phyloP scores from a whole-genome alignment of 1,284 basidiomycete genomes.

The Rhodotorula sp. region DNA sequence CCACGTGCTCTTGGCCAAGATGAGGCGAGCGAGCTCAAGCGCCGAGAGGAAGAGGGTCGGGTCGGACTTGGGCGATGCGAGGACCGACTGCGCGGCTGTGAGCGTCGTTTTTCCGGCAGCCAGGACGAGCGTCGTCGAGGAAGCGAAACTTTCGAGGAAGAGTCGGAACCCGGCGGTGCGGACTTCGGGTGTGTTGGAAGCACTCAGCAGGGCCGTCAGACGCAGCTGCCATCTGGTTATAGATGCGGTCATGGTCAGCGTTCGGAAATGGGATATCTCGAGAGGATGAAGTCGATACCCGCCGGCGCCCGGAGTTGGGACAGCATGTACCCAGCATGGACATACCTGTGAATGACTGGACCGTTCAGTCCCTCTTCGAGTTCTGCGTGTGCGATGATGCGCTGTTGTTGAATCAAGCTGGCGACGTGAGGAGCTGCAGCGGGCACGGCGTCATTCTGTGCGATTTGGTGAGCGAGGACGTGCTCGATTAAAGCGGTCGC shows the following conservation, averaged over 20 bases:
- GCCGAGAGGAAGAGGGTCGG: constrained; percentile 22
- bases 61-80: constrained; percentile 26
- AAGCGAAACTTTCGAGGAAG: constrained; percentile 22
- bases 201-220: constrained; percentile 21
- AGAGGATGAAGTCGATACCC: neutral
- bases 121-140: constrained; percentile 28
- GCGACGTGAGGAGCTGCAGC: neutral
- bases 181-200: constrained; percentile 14
- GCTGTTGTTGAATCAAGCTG: neutral
- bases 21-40: constrained; percentile 18
- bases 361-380: constrained; percentile 25
- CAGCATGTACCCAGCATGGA: neutral
- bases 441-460: constrained; percentile 16
- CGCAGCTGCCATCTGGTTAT: constrained; percentile 33
- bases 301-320: neutral
- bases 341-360: constrained; percentile 30
- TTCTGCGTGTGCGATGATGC: constrained; percentile 12
- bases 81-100: constrained; percentile 12
- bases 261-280: rapidly evolving
- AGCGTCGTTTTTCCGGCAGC: constrained; percentile 21
- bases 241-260: neutral
- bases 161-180: constrained; percentile 33
- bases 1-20: constrained; percentile 30
- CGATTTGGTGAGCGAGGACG: constrained; percentile 27
- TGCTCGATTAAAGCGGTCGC: constrained; percentile 16